A percentile compares a stretch with the other conserved stretches of the same genome.
Conservation (phyloP, 805 yeast genomes). For the Suhomyces sp. region DNA sequence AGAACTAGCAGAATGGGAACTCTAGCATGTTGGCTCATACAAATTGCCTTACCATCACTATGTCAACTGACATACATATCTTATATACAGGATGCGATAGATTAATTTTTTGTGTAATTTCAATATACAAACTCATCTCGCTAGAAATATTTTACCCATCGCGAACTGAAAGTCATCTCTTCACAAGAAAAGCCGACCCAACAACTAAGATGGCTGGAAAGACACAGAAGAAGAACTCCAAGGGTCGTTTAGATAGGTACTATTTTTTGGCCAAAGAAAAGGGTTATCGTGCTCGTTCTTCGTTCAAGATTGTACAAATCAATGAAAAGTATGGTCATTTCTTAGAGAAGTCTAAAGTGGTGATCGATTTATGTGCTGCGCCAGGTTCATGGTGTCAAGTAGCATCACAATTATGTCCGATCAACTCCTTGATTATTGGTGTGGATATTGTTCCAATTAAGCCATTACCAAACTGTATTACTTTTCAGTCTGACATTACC, state of each 20-base stretch:
- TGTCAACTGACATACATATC: neutral
- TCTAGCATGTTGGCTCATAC: constrained; percentile 21
- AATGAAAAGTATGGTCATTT: constrained; percentile 97
- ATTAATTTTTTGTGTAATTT: neutral
- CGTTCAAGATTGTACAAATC: constrained; percentile 90
- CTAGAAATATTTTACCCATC: neutral
- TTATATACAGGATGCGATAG: neutral
- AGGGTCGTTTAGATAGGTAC: constrained; percentile 99
- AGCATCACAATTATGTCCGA: constrained; percentile 89
- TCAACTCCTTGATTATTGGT: constrained; percentile 91
- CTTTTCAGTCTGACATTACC: constrained; percentile 95
- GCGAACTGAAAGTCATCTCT: neutral
- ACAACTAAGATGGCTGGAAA: constrained; percentile 62
- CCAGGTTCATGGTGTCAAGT: constrained; percentile 99
- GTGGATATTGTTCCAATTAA: constrained; percentile 98
- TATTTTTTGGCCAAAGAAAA: constrained; percentile 95
- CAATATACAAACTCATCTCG: constrained; percentile 2
- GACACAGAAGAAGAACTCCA: constrained; percentile 90
- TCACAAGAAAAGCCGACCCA: neutral
- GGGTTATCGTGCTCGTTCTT: constrained; percentile 98
- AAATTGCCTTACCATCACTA: neutral
- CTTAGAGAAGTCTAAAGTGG: constrained; percentile 90
- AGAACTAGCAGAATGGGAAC: constrained; percentile 48
- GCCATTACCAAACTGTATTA: constrained; percentile 89
- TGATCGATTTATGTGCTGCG: constrained; percentile 97